A percentile compares a stretch with the other conserved stretches of the same genome.
phyloP scores from a whole-genome alignment of 169 alveolate species.

The Babesia divergens region DNA sequence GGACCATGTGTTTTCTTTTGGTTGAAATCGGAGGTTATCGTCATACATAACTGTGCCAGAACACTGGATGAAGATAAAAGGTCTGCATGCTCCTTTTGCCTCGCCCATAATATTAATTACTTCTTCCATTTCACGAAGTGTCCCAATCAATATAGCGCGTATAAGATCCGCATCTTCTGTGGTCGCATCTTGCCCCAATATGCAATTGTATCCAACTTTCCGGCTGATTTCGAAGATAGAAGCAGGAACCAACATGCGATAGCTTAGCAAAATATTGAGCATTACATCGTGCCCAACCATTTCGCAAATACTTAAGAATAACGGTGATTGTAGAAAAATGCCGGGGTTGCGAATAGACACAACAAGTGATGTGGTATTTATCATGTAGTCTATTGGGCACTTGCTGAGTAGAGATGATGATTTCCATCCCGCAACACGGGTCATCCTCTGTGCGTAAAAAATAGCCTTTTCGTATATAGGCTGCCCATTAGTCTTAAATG shows the following conservation, averaged over 20 bases:
- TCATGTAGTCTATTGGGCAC: not conserved
- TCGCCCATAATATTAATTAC: not conserved
- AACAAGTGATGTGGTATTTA: not conserved
- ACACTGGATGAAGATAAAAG: constrained; percentile 36
- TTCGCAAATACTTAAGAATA: not conserved
- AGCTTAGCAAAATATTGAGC: not conserved
- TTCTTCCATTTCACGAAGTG: not conserved
- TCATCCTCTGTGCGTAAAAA: not conserved
- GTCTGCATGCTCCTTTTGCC: not conserved
- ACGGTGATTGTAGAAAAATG: not conserved
- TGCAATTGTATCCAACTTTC: not conserved
- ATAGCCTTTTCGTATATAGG: not conserved
- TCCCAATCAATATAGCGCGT: not conserved
- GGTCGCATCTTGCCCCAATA: not conserved
- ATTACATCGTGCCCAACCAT: constrained; percentile 11
- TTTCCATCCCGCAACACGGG: not conserved
- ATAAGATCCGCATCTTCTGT: not conserved
- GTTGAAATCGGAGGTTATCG: not conserved
- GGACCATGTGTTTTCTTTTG: constrained; percentile 5
- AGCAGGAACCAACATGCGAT: constrained; percentile 21
- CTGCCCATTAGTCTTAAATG: not conserved
- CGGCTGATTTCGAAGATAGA: not conserved
- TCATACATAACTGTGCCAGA: constrained; percentile 31
- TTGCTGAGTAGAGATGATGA: not conserved
- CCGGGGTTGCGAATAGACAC: constrained; percentile 5